Percentiles rank a stretch among this genome's conserved stretches.
Evolutionary conservation across 2,329 filamentous ascomycete genomes (phyloP).

Genomic region (Penicillium sp.): DNA sequence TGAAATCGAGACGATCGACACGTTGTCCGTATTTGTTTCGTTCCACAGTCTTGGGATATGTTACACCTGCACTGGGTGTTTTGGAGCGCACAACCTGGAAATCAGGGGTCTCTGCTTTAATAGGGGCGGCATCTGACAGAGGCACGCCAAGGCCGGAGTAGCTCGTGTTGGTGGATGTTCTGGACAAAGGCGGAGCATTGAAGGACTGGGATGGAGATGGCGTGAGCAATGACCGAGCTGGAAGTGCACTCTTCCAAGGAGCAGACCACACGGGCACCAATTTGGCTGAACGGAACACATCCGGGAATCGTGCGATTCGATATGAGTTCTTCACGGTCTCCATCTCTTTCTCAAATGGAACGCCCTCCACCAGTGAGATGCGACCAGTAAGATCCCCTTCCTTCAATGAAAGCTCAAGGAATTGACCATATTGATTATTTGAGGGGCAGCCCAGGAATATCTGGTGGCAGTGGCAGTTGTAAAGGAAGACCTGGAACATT

Average conservation of each 20-base stretch:
- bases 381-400: constrained; percentile 44
- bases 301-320: constrained; percentile 47
- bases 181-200: constrained; percentile 27
- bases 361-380: constrained; percentile 54
- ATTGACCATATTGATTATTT: constrained; percentile 51
- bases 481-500: constrained; percentile 51
- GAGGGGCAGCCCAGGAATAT: constrained; percentile 57
- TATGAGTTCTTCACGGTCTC: constrained; percentile 46
- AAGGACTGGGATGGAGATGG: constrained; percentile 34
- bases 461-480: constrained; percentile 57
- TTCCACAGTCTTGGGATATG: constrained; percentile 40
- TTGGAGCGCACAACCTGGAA: constrained; percentile 39
- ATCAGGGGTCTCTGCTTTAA: constrained; percentile 34
- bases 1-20: constrained; percentile 50
- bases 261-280: constrained; percentile 35
- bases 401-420: constrained; percentile 48
- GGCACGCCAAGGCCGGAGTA: constrained; percentile 33
- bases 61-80: constrained; percentile 22
- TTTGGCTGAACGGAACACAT: constrained; percentile 52
- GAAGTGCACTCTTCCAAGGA: constrained; percentile 31
- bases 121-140: constrained; percentile 34
- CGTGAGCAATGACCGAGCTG: constrained; percentile 29
- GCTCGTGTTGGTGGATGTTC: constrained; percentile 40
- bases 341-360: constrained; percentile 53
- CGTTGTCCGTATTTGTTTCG: constrained; percentile 58